Evolutionary conservation across 208 protist species (phyloP).

Genomic region (Acanthamoeba lenticulata): DNA sequence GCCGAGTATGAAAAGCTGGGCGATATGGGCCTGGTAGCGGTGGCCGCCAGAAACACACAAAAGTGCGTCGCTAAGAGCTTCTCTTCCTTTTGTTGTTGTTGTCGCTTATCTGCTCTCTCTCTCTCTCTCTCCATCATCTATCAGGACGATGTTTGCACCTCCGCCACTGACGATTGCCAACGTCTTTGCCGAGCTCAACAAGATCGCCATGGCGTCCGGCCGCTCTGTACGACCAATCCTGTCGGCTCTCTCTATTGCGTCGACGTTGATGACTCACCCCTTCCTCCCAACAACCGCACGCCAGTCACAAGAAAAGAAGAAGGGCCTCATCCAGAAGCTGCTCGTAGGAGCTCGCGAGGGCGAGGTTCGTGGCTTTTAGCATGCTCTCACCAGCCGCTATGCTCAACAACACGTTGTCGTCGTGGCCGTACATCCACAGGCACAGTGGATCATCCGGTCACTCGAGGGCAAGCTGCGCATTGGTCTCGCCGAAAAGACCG

Average conservation of each 20-base stretch:
- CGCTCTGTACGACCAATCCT: constrained; percentile 84
- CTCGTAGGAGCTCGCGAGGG: constrained; percentile 91
- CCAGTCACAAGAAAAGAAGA: constrained; percentile 86
- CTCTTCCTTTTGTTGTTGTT: not conserved
- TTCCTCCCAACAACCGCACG: not conserved
- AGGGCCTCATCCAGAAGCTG: constrained; percentile 94
- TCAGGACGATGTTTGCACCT: constrained; percentile 91
- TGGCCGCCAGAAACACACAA: constrained; percentile 74
- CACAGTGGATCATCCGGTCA: constrained; percentile 95
- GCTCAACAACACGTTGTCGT: not conserved
- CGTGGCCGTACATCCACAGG: not conserved
- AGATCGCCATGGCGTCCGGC: constrained; percentile 93
- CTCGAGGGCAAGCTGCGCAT: constrained; percentile 95
- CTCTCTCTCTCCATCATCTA: not conserved
- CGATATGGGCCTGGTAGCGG: constrained; percentile 96
- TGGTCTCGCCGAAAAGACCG: constrained; percentile 96
- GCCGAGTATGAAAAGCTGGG: constrained; percentile 91
- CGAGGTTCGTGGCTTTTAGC: constrained; percentile 89
- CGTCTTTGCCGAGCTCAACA: constrained; percentile 92
- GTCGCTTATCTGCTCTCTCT: not conserved
- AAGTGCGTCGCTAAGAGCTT: not conserved
- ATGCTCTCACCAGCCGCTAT: too few species aligned
- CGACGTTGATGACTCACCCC: too few species aligned
- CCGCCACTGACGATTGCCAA: constrained; percentile 91
- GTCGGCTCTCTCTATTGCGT: constrained; percentile 8